Evolutionary conservation across 768 basidiomycete species (phyloP).

Genomic region (Baorangia bicolor): DNA sequence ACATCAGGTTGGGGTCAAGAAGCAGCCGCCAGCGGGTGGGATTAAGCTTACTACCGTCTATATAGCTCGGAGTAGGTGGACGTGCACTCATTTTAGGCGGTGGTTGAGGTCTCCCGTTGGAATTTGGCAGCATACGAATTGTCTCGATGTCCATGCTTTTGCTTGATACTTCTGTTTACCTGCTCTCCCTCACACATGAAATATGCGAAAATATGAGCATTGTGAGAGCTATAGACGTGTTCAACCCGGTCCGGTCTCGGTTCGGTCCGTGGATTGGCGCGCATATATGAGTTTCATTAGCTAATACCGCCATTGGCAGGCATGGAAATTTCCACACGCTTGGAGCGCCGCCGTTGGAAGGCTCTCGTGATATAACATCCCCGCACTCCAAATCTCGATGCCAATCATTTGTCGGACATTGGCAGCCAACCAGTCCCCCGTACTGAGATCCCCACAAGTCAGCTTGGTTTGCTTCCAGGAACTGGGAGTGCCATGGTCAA

Average conservation of each 20-base stretch:
- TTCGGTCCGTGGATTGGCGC: neutral
- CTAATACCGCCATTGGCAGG: no score
- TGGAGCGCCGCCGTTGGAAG: neutral
- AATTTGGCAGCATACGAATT: constrained; percentile 14
- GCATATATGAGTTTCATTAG: no score
- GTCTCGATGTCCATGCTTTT: constrained; percentile 22
- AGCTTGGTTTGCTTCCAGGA: neutral
- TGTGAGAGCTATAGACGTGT: neutral
- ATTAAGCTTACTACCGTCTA: constrained; percentile 14
- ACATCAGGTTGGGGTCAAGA: constrained; percentile 38
- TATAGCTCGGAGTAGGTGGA: constrained; percentile 2
- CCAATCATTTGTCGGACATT: neutral
- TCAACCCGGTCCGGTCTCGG: no score
- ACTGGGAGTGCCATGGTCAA: neutral
- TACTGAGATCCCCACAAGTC: neutral
- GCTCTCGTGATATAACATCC: neutral
- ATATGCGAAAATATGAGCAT: constrained; percentile 20
- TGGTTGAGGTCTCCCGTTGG: constrained; percentile 1
- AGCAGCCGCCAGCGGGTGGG: constrained; percentile 29
- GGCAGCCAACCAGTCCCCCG: neutral
- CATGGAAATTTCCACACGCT: neutral
- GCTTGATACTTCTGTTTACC: constrained; percentile 13
- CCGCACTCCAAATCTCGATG: neutral
- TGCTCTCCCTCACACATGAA: constrained; percentile 16
- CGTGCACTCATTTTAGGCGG: neutral